phyloP scores from a whole-genome alignment of 2,329 filamentous ascomycete species.

The Trichoderma harzianum region DNA sequence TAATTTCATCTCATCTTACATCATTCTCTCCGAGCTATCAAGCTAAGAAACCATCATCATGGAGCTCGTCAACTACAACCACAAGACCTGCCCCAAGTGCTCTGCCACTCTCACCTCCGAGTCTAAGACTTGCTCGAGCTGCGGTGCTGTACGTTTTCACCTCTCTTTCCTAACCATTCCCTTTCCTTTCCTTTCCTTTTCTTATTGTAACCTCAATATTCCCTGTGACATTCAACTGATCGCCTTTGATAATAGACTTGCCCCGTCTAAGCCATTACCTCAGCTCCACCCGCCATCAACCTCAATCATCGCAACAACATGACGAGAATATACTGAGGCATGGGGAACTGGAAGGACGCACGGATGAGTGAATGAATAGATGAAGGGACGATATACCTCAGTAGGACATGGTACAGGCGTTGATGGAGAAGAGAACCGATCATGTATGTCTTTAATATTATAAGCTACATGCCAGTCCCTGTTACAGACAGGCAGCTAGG shows the following conservation, averaged over 20 bases:
- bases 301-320: not conserved
- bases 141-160: slow-evolving; percentile 52
- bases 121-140: slow-evolving; percentile 53
- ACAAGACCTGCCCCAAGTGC: slow-evolving; percentile 55
- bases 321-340: not conserved
- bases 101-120: slow-evolving; percentile 42
- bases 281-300: not conserved
- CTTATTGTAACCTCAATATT: not conserved
- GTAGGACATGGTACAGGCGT: not conserved
- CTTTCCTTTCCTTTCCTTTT: not conserved
- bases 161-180: not conserved
- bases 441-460: not conserved
- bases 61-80: slow-evolving; percentile 36
- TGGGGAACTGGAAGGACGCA: not conserved
- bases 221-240: not conserved
- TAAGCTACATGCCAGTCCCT: not conserved
- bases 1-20: no score
- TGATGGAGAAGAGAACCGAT: not conserved
- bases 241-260: slow-evolving; percentile 28
- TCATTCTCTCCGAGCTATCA: not conserved
- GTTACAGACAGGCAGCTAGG: not conserved
- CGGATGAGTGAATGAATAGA: not conserved
- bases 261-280: slow-evolving; percentile 30
- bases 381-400: not conserved
- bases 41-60: slow-evolving; percentile 21